These are phyloP conservation scores for Aspergillus carlsbadensis DNA, from an alignment of 495 filamentous ascomycete species.

Conservation along the genomic window DNA sequence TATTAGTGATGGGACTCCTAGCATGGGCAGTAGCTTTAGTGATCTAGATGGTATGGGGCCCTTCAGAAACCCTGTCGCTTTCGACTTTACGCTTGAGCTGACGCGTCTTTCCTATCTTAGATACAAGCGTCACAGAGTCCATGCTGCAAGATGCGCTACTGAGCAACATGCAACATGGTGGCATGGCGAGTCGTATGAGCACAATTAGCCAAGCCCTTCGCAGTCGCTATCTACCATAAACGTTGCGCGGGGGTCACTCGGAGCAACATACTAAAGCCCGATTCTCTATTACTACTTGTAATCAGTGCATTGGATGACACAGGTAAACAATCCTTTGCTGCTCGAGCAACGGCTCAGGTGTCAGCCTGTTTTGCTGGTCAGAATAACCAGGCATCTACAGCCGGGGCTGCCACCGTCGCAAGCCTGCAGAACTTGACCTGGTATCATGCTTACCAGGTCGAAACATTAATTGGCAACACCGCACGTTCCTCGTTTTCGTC, in stretches of 20 bases:
- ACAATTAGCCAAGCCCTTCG: slow-evolving; percentile 70
- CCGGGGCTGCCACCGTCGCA: neutral
- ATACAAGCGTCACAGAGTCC: slow-evolving; percentile 90
- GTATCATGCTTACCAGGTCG: neutral
- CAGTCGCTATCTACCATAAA: slow-evolving; percentile 43
- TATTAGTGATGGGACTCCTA: slow-evolving; percentile 83
- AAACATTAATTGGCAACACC: neutral
- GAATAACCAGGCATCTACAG: neutral
- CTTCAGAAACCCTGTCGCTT: neutral
- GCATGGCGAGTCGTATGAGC: slow-evolving; percentile 87
- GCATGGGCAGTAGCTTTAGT: slow-evolving; percentile 97
- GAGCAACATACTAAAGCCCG: neutral
- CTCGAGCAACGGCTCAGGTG: neutral
- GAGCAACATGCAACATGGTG: slow-evolving; percentile 83
- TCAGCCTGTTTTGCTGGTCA: neutral
- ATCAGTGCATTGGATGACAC: neutral
- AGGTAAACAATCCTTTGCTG: neutral
- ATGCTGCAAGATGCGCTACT: slow-evolving; percentile 91
- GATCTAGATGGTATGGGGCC: slow-evolving; percentile 80
- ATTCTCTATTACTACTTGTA: neutral
- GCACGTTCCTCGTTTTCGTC: neutral
- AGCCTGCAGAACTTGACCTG: neutral
- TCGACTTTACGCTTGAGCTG: slow-evolving; percentile 4
- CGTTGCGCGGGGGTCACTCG: neutral
- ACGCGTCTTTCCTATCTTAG: slow-evolving; percentile 38